Evolutionary conservation across 2,329 filamentous ascomycete genomes (phyloP), one percentile per base, ranked within the genome.

Genomic region (Penicillium hesseltinei): DNA sequence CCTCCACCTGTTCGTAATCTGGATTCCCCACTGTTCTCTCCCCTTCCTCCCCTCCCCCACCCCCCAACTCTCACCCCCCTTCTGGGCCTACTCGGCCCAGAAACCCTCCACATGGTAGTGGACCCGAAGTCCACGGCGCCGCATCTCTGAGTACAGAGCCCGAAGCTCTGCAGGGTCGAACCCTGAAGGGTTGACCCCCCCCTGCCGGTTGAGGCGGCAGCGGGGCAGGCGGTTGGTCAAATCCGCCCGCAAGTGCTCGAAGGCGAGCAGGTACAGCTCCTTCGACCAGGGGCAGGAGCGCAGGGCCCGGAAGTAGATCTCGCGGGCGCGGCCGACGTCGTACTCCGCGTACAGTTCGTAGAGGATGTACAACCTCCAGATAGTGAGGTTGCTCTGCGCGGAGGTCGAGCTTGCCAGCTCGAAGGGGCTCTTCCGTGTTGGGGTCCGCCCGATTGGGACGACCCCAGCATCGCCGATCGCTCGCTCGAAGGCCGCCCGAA

Each of bases 241-340:
- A 25, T 70, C 69, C 11, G 64, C 63, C 15, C 67, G 67, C 33
- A 79, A 65, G 39, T 77, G 71, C 44, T 76, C 75, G 56, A 88
- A 85, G 0, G 82, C 86, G 27, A 82, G 58, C 72, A 88, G 77
- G 43, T 84, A 73, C 47, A 85, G 78, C 38, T 81, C 78, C 69
- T 89, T 88, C 1, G 78, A 81, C 85, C 86, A 89, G 0, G 87
- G 87, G 65, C 86, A 79, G 17, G 77, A 74, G 43, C 79, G 75
- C 60, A 89, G 65, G 0, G 82, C 84, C 35, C 81, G 75, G 57
- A 84, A 82, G 64, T 84, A 84, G 0, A 84, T 76, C 1, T 79
- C 74, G 60, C 80, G 84, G 3, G 80, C 79, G 49, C 75, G 72
- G 3, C 61, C 48, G 25, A 71, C 57, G 7, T 79, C 71, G 8